Evolutionary conservation across 768 basidiomycete species (phyloP), one percentile per base, ranked within the genome.

Genomic region (Mycena epipterygia): DNA sequence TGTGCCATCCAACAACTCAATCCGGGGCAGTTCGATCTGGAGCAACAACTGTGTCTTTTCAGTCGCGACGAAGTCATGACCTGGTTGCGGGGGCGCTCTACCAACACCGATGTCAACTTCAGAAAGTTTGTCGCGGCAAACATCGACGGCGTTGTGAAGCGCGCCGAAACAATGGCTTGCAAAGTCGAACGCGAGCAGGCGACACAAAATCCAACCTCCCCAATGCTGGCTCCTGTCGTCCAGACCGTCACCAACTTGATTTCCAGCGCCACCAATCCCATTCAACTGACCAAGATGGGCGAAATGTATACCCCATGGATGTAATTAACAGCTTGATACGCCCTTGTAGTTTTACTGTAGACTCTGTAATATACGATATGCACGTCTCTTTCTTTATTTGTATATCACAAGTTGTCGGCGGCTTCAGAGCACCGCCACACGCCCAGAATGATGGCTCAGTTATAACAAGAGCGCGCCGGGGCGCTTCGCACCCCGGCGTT

Each of bases 261-360:
- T 68, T 92, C 93, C 0, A 89, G 88, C 41, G 95, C 97, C 19
- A 95, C 95, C 5, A 95, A 96, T 76, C 95, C 96, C 1, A 82
- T 93, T 30, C 91, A 93, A 69, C 87, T 99, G 11, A 90, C 92
- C 67, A 93, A 92, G 79, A 95, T 95, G 92, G 89, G 90, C 33
- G 95, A 97, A 78, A 84, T 89, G 30, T 96, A 92, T 76, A 88
- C 92, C 73, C 93, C 96, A 6, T 97, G 95, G 94, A 95, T 94
- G 80, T 95, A 80, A 80, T 77, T 57, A n/a, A 51, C 71, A 58
- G 72, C 49, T 32, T 33, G 46, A 48, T 53, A 58, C n/a, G n/a
- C n/a, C n/a, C n/a, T n/a, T n/a, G n/a, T n/a, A n/a, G n/a, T n/a
- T n/a, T n/a, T n/a, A n/a, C n/a, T n/a, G n/a, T n/a, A n/a, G n/a